Evolutionary conservation across 2,329 filamentous ascomycete species (phyloP).

Genomic region (Neofusicoccum ribis): DNA sequence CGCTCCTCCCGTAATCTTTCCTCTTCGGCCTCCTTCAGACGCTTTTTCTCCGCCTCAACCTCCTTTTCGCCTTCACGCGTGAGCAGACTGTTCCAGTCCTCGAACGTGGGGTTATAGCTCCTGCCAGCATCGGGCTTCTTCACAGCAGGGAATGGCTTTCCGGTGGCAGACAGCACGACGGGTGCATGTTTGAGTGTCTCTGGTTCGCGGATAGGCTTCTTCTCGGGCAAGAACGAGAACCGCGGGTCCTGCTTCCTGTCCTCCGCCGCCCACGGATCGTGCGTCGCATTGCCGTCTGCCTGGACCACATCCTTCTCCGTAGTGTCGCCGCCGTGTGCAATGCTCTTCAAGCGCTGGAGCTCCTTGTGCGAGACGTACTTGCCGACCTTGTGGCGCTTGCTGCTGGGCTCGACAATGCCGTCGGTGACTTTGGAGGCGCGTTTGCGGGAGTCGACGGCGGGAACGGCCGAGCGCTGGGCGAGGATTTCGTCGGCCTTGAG

Average conservation of each 20-base stretch:
- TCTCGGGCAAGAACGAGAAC: constrained; percentile 67
- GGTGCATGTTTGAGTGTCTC: constrained; percentile 74
- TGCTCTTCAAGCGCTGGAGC: constrained; percentile 71
- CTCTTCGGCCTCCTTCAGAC: constrained; percentile 65
- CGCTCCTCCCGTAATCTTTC: constrained; percentile 69
- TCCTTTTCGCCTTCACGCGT: constrained; percentile 75
- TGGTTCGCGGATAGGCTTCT: constrained; percentile 69
- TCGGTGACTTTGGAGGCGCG: constrained; percentile 69
- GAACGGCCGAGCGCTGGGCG: constrained; percentile 76
- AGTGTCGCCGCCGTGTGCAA: constrained; percentile 71
- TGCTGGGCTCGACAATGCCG: constrained; percentile 64
- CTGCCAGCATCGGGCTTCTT: constrained; percentile 76
- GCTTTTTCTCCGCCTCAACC: constrained; percentile 74
- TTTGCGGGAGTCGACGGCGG: constrained; percentile 77
- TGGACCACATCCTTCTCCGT: constrained; percentile 49
- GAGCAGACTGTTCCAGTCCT: constrained; percentile 79
- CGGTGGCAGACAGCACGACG: constrained; percentile 77
- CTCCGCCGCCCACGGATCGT: constrained; percentile 76
- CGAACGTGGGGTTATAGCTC: constrained; percentile 89
- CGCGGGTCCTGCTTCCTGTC: constrained; percentile 52
- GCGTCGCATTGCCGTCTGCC: constrained; percentile 59
- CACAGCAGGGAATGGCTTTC: constrained; percentile 77
- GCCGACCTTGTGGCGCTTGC: constrained; percentile 76
- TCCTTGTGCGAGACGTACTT: constrained; percentile 73
- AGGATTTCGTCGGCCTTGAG: constrained; percentile 93